These are phyloP conservation scores for Sarocladiaceae sp. DNA, from an alignment of 2,329 filamentous ascomycete species.

Conservation along the genomic window DNA sequence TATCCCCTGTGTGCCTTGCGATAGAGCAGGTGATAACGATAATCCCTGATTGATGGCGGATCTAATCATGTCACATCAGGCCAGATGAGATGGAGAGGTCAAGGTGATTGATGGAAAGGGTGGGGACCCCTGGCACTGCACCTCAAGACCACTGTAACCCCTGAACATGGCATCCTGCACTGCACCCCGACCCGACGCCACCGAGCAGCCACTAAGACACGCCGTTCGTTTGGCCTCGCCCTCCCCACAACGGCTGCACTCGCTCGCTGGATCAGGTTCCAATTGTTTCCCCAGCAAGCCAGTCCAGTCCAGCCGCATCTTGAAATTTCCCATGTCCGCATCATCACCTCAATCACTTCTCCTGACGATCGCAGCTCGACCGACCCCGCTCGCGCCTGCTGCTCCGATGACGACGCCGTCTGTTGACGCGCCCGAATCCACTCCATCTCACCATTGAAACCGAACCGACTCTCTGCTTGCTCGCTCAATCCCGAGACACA, in stretches of 20 bases:
- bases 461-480: neutral
- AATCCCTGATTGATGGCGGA: no score
- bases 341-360: neutral
- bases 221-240: constrained; percentile 5
- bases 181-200: constrained; percentile 1
- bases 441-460: neutral
- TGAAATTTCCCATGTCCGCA: constrained; percentile 7
- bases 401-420: constrained; percentile 4
- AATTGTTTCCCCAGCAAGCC: neutral
- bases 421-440: neutral
- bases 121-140: neutral
- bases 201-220: constrained; percentile 9
- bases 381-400: neutral
- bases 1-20: no score
- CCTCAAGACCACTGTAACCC: neutral
- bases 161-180: no score
- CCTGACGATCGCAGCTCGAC: neutral
- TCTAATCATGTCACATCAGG: no score
- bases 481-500: neutral
- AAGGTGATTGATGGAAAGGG: neutral
- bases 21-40: no score
- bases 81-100: no score
- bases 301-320: constrained; percentile 8
- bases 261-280: no score
- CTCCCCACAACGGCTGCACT: constrained; percentile 3